Evolutionary conservation across 1,139 yeast species (phyloP).

Genomic region (Sugiyamaella grinbergsii): DNA sequence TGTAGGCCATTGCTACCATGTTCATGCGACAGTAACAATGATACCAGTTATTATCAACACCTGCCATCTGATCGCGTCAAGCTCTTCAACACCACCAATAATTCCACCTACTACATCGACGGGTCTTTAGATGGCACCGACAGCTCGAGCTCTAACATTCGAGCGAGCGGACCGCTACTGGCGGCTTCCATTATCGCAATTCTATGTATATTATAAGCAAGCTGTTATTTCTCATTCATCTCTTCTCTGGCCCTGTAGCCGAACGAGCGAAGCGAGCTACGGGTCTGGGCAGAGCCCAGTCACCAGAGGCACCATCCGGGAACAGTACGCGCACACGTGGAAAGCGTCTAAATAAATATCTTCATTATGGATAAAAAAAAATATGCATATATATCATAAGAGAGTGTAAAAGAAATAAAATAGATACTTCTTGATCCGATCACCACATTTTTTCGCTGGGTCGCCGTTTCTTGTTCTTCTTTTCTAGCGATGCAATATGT

Average conservation of each 20-base stretch:
- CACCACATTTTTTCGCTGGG: constrained; percentile 45
- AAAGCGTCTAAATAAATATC: constrained; percentile 7
- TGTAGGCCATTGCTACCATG: constrained; percentile 33
- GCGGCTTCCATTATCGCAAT: not conserved
- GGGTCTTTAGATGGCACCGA: constrained; percentile 29
- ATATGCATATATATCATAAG: constrained; percentile 3
- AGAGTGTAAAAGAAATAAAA: constrained; percentile 1
- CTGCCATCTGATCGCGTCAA: constrained; percentile 26
- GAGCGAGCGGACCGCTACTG: not conserved
- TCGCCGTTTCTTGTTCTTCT: constrained; percentile 48
- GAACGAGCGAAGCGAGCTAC: too few species aligned
- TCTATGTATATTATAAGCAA: not conserved
- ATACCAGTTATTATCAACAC: constrained; percentile 27
- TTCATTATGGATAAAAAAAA: not conserved
- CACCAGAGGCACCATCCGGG: too few species aligned
- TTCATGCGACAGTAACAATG: constrained; percentile 31
- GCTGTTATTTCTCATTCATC: too few species aligned
- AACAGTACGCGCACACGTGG: too few species aligned
- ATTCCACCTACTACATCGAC: constrained; percentile 28
- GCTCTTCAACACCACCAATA: constrained; percentile 18
- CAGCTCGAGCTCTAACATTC: not conserved
- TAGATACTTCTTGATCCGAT: constrained; percentile 7
- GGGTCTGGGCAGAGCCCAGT: too few species aligned
- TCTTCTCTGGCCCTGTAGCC: too few species aligned
- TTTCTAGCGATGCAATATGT: constrained; percentile 90